Evolutionary conservation across 1,284 basidiomycete genomes (phyloP).

Genomic region (Violaceomyces palustris): DNA sequence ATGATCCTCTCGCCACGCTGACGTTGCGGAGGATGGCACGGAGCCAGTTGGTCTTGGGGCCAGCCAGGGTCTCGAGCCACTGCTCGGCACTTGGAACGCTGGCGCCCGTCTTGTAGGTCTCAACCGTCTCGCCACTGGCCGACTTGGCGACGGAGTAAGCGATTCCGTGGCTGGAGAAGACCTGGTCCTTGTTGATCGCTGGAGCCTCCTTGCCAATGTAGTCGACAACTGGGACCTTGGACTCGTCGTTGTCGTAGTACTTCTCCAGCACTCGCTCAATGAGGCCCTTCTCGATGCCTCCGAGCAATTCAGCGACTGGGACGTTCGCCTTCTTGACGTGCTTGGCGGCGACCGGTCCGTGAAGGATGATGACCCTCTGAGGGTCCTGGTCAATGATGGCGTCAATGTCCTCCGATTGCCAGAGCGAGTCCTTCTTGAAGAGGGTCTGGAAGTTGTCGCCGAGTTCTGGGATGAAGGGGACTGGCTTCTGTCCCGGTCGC

Average conservation of each 20-base stretch:
- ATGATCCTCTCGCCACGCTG: constrained; percentile 59
- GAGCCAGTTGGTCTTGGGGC: constrained; percentile 75
- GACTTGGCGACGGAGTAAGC: constrained; percentile 12
- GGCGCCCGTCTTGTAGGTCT: constrained; percentile 26
- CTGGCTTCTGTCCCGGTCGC: constrained; percentile 93
- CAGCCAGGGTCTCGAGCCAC: constrained; percentile 83
- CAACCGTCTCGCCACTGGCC: constrained; percentile 55
- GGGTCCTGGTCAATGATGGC: constrained; percentile 91
- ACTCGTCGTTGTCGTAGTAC: constrained; percentile 73
- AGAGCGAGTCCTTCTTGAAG: constrained; percentile 76
- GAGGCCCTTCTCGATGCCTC: constrained; percentile 74
- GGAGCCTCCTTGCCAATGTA: constrained; percentile 67
- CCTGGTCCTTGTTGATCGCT: constrained; percentile 53
- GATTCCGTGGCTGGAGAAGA: constrained; percentile 56
- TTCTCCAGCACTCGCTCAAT: constrained; percentile 74
- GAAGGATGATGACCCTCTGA: constrained; percentile 93
- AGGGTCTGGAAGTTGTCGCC: constrained; percentile 76
- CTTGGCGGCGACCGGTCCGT: constrained; percentile 90
- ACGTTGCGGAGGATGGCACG: constrained; percentile 75
- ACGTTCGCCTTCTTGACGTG: constrained; percentile 83
- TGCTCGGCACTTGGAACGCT: constrained; percentile 53
- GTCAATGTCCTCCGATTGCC: constrained; percentile 97
- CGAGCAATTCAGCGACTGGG: constrained; percentile 85
- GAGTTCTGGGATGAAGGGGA: constrained; percentile 95
- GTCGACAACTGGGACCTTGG: constrained; percentile 74